A percentile compares a stretch with the other conserved stretches of the same genome.
phyloP scores from a whole-genome alignment of 1,284 basidiomycete genomes.

The Polyporus tsugae region DNA sequence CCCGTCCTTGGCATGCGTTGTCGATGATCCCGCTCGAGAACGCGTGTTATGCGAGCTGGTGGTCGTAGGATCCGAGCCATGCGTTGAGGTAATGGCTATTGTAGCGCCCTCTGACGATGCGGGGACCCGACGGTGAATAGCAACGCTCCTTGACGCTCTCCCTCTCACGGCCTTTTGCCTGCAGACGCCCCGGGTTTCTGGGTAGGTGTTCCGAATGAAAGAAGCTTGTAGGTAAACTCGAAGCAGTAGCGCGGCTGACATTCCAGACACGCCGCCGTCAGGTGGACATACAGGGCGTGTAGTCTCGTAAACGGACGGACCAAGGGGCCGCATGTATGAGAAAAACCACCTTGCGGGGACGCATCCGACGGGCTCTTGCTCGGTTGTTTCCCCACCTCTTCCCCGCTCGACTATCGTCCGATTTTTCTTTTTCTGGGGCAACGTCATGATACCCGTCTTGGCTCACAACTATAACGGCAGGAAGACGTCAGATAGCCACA shows the following conservation, averaged over 20 bases:
- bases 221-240: constrained; percentile 27
- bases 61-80: constrained; percentile 17
- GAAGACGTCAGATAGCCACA: constrained; percentile 8
- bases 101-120: not conserved
- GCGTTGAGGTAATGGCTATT: constrained; percentile 18
- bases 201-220: constrained; percentile 20
- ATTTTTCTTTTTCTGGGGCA: constrained; percentile 4
- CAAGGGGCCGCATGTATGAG: constrained; percentile 29
- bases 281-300: constrained; percentile 18
- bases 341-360: constrained; percentile 14
- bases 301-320: constrained; percentile 32
- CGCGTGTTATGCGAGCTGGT: not conserved
- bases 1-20: constrained; percentile 10
- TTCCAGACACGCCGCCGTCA: constrained; percentile 24
- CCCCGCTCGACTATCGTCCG: constrained; percentile 12
- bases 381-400: constrained; percentile 12
- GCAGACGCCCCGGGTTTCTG: constrained; percentile 15
- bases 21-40: constrained; percentile 2
- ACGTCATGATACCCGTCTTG: constrained; percentile 14
- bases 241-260: constrained; percentile 20
- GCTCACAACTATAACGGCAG: constrained; percentile 20
- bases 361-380: constrained; percentile 10
- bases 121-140: constrained; percentile 8
- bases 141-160: constrained; percentile 13
- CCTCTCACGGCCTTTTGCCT: constrained; percentile 11